Base-by-base conservation (phyloP, 2,329 filamentous ascomycete species). In the Phialemoniopsis sp. region DNA sequence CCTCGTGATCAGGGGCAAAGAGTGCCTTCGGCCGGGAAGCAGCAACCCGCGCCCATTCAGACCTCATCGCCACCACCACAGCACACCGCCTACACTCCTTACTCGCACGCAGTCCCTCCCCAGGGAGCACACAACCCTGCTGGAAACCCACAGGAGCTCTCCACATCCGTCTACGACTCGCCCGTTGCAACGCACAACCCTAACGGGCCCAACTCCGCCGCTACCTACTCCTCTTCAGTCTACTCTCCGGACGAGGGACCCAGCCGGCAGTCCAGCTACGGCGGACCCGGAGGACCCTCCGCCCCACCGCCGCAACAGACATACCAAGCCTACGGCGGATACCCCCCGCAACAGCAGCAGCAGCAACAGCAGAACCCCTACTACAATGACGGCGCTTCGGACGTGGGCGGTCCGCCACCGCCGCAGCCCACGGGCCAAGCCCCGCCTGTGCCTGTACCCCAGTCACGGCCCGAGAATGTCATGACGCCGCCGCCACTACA, bases 111-210 rank as follows among this genome's bases (percentile, higher is more conserved):
- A 12, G 36, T 59, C 58, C 70, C 60, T 39, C 65, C 61, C 42
- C 63, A 56, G 14, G 63, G 60, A 13, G 82, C 80, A 4, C 76
- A 82, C 53, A 84, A 80, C 58, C 85, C 78, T 10, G 85, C 85
- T 50, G 80, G 82, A 19, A 78, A 80, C 46, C 80, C 86, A 1
- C 87, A 90, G 61, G 87, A 91, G 63, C 69, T 91, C 34, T 83
- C 85, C 18, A 89, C 86, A 1, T 86, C 85, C 1, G 79, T 78
- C 9, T 90, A 89, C 54, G 85, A 89, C 59, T 86, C 85, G 4
- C 86, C 85, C 32, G 73, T 86, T 30, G 77, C 71, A 12, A 59
- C 70, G 6, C 70, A 75, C 55, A 72, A 70, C 53, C 64, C 70
- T 8, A 68, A 73, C 53, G 70, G 69, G 52, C 64, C 66, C 21